phyloP scores from a whole-genome alignment of 495 filamentous ascomycete species.

The Neurospora sp. region DNA sequence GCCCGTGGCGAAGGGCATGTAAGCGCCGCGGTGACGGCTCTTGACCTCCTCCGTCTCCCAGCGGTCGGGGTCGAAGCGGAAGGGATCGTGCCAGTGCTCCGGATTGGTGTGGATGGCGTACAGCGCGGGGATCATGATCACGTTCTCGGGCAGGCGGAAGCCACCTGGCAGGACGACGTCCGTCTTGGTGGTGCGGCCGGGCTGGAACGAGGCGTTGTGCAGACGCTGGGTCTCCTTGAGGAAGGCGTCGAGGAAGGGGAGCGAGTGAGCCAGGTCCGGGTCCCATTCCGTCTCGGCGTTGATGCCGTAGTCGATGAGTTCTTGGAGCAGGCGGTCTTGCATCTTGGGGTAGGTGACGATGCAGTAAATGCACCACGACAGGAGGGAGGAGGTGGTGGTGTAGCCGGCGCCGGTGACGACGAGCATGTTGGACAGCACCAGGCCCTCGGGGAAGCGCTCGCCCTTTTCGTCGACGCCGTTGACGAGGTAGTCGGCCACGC shows the following conservation, averaged over 20 bases:
- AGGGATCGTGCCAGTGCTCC: conserved; percentile 40
- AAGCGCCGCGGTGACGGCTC: conserved; percentile 32
- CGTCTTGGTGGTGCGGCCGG: conserved; percentile 39
- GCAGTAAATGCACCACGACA: conserved; percentile 45
- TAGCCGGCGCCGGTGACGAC: conserved; percentile 42
- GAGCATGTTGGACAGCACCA: conserved; percentile 13
- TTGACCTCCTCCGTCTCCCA: conserved; percentile 44
- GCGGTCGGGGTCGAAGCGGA: conserved; percentile 42
- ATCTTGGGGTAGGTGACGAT: conserved; percentile 37
- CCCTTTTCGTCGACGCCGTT: conserved; percentile 43
- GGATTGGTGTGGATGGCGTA: conserved; percentile 46
- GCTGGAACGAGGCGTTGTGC: conserved; percentile 47
- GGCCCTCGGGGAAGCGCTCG: conserved; percentile 33
- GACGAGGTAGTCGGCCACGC: conserved; percentile 31
- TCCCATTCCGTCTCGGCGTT: conserved; percentile 25
- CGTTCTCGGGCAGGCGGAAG: conserved; percentile 38
- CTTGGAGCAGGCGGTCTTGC: conserved; percentile 44
- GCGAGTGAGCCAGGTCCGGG: conserved; percentile 28
- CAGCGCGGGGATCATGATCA: conserved; percentile 39
- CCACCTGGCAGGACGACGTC: conserved; percentile 47
- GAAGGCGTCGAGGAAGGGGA: conserved; percentile 43
- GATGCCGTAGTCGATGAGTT: conserved; percentile 39
- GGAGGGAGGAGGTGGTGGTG: conserved; percentile 40
- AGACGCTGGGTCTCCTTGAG: conserved; percentile 49
- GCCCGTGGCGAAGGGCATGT: conserved; percentile 44